Conservation (phyloP, 2,329 filamentous ascomycete species). For the Ceratocystiopsis sp. region DNA sequence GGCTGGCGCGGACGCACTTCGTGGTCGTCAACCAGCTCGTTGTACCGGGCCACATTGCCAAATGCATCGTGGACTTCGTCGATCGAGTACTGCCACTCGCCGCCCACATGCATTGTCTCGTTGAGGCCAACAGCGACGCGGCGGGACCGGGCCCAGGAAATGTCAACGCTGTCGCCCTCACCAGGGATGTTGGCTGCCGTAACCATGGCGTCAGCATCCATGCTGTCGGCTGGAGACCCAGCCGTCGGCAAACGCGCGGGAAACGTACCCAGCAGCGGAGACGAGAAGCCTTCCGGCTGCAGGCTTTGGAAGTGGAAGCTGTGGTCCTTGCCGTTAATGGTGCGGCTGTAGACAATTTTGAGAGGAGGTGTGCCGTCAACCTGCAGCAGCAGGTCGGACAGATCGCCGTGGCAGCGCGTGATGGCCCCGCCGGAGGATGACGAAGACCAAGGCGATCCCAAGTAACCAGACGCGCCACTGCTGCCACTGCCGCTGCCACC, state of each 20-base stretch:
- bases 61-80: conserved; percentile 85
- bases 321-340: conserved; percentile 66
- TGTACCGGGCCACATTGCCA: conserved; percentile 71
- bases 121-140: conserved; percentile 70
- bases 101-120: conserved; percentile 66
- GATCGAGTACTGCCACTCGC: conserved; percentile 76
- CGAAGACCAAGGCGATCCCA: conserved; percentile 31
- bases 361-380: conserved; percentile 81
- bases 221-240: background rate
- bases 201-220: background rate
- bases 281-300: conserved; percentile 72
- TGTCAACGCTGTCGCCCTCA: conserved; percentile 39
- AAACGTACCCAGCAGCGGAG: conserved; percentile 50
- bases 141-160: conserved; percentile 65
- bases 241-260: conserved; percentile 19
- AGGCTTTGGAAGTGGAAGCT: conserved; percentile 86
- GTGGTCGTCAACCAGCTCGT: conserved; percentile 46
- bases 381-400: conserved; percentile 71
- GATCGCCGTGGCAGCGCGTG: conserved; percentile 61
- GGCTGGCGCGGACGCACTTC: conserved; percentile 41
- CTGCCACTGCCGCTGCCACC: conserved; percentile 17
- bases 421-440: conserved; percentile 18
- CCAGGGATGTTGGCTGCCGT: conserved; percentile 29
- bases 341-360: conserved; percentile 81
- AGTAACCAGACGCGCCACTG: conserved; percentile 9